A percentile compares a stretch with the other conserved stretches of the same genome.
phyloP scores from a whole-genome alignment of 2,329 filamentous ascomycete genomes.

The Neonectria ditissima region DNA sequence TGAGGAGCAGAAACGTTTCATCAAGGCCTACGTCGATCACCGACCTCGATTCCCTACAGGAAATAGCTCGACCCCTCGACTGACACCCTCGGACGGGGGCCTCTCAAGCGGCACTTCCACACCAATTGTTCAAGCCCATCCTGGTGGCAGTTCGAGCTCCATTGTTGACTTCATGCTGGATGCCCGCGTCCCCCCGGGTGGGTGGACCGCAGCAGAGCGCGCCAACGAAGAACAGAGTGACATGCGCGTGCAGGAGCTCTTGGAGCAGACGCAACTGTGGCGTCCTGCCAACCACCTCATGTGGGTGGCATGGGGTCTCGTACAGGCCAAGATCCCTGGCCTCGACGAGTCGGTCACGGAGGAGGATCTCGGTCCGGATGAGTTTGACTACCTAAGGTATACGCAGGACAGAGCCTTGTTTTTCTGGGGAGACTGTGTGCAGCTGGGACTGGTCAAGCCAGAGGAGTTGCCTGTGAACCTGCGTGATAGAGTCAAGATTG shows the following conservation, averaged over 20 bases:
- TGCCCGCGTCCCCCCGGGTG: constrained; percentile 68
- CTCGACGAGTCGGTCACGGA: constrained; percentile 63
- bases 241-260: constrained; percentile 73
- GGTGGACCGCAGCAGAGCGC: constrained; percentile 65
- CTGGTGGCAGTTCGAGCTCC: constrained; percentile 64
- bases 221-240: constrained; percentile 74
- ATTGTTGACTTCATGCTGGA: constrained; percentile 86
- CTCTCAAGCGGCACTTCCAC: constrained; percentile 43
- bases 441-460: constrained; percentile 77
- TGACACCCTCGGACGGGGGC: constrained; percentile 58
- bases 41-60: constrained; percentile 71
- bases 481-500: constrained; percentile 72
- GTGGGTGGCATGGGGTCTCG: constrained; percentile 97
- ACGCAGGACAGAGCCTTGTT: constrained; percentile 91
- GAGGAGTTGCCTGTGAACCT: constrained; percentile 83
- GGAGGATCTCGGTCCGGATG: constrained; percentile 60
- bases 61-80: constrained; percentile 62
- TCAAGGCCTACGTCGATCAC: constrained; percentile 89
- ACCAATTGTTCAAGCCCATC: constrained; percentile 52
- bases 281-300: constrained; percentile 86
- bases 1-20: constrained; percentile 86
- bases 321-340: constrained; percentile 89
- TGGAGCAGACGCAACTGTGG: constrained; percentile 87
- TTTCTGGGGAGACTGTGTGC: constrained; percentile 92
- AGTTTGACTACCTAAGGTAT: constrained; percentile 94